A percentile compares a stretch with the other conserved stretches of the same genome.
phyloP scores from a whole-genome alignment of 1,284 basidiomycete genomes.

The Leucoagaricus sp. region DNA sequence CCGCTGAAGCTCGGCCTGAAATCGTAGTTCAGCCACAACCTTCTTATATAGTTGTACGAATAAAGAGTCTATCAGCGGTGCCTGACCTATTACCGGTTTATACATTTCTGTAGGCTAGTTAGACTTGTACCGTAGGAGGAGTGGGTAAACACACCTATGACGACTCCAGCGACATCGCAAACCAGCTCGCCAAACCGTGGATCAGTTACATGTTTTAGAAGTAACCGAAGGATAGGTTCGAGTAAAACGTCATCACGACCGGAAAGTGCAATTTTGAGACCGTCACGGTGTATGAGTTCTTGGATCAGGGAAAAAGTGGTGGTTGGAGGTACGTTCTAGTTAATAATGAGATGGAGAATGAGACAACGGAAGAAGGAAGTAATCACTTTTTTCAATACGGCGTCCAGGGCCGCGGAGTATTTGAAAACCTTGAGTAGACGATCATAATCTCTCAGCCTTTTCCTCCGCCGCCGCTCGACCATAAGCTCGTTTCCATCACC shows the following conservation, averaged over 20 bases:
- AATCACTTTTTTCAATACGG: conserved; percentile 76
- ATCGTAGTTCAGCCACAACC: conserved; percentile 83
- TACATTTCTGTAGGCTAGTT: conserved; percentile 79
- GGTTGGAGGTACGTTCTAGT: conserved; percentile 75
- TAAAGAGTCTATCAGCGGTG: conserved; percentile 88
- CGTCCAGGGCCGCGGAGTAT: conserved; percentile 93
- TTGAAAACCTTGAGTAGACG: conserved; percentile 90
- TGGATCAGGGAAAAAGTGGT: conserved; percentile 91
- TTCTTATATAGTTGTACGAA: conserved; percentile 85
- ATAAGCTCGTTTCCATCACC: conserved; percentile 20
- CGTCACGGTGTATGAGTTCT: conserved; percentile 93
- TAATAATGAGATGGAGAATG: conserved; percentile 6
- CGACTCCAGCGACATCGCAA: conserved; percentile 78
- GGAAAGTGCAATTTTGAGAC: conserved; percentile 81
- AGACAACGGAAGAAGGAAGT: neutral
- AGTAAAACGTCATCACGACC: conserved; percentile 94
- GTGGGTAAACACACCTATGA: conserved; percentile 71
- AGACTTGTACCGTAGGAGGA: conserved; percentile 10
- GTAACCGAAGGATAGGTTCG: conserved; percentile 86
- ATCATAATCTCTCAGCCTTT: conserved; percentile 82
- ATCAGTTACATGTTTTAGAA: conserved; percentile 87
- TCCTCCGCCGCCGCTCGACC: conserved; percentile 17
- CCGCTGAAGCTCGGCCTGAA: conserved; percentile 87
- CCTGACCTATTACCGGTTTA: conserved; percentile 87
- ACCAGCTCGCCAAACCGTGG: conserved; percentile 91